phyloP scores from a whole-genome alignment of 1,139 yeast genomes.

The Candida albicans region DNA sequence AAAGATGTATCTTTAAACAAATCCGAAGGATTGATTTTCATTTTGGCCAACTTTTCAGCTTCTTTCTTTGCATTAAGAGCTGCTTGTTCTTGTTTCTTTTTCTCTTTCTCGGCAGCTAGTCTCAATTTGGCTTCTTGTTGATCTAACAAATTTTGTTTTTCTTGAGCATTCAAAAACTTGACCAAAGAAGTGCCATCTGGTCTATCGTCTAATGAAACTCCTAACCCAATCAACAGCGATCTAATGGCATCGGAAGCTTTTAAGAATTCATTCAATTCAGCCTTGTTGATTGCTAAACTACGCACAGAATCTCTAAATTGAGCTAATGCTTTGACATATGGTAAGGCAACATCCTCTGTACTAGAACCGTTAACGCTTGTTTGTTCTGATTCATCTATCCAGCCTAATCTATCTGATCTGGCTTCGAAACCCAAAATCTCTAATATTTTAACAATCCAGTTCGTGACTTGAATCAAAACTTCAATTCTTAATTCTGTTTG shows the following conservation, averaged over 20 bases:
- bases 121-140: constrained; percentile 66
- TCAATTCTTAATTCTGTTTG: constrained; percentile 58
- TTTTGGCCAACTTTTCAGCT: constrained; percentile 64
- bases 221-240: constrained; percentile 65
- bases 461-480: constrained; percentile 60
- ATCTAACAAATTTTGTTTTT: constrained; percentile 60
- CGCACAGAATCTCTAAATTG: constrained; percentile 82
- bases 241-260: constrained; percentile 43
- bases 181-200: constrained; percentile 76
- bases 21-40: constrained; percentile 67
- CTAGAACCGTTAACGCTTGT: constrained; percentile 25
- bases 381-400: constrained; percentile 50
- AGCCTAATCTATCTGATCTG: constrained; percentile 73
- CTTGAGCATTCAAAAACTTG: constrained; percentile 72
- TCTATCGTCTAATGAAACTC: constrained; percentile 88
- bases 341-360: constrained; percentile 69
- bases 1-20: constrained; percentile 60
- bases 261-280: constrained; percentile 55
- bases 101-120: constrained; percentile 40
- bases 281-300: constrained; percentile 65
- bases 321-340: constrained; percentile 76
- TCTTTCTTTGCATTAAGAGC: constrained; percentile 56
- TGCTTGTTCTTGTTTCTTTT: constrained; percentile 41
- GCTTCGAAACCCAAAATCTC: constrained; percentile 72
- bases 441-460: constrained; percentile 71